Percentiles rank a stretch among this genome's conserved stretches.
phyloP scores from a whole-genome alignment of 1,284 basidiomycete genomes.

The Austroboletus niveus region DNA sequence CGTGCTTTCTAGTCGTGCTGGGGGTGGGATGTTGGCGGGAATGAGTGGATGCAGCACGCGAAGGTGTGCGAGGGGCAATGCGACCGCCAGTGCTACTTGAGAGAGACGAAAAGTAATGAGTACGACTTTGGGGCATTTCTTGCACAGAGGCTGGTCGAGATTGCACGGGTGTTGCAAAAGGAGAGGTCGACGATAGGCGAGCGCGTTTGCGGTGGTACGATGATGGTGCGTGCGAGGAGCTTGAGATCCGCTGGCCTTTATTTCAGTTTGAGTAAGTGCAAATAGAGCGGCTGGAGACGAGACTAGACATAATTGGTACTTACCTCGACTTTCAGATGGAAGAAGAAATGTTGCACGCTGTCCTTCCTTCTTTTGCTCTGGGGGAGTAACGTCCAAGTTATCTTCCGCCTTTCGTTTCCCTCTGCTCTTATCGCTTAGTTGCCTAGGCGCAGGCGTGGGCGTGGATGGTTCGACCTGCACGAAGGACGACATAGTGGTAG shows the following conservation, averaged over 20 bases:
- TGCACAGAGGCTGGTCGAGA: constrained; percentile 37
- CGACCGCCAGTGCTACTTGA: constrained; percentile 48
- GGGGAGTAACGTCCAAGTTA: constrained; percentile 45
- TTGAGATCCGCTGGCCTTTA: constrained; percentile 35
- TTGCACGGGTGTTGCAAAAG: constrained; percentile 30
- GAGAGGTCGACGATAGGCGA: constrained; percentile 51
- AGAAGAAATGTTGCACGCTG: constrained; percentile 39
- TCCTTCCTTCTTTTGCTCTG: constrained; percentile 42
- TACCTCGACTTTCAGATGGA: constrained; percentile 49
- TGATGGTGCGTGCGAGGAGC: constrained; percentile 55
- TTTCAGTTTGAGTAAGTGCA: constrained; percentile 23
- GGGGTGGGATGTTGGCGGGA: constrained; percentile 34
- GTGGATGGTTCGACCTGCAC: constrained; percentile 29
- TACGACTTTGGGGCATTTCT: constrained; percentile 27
- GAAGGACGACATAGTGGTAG: constrained; percentile 10
- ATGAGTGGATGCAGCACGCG: constrained; percentile 38
- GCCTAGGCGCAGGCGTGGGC: constrained; percentile 33
- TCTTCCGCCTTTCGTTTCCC: constrained; percentile 55
- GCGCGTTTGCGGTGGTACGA: constrained; percentile 69
- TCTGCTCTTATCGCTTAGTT: constrained; percentile 36
- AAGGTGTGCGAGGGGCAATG: constrained; percentile 36
- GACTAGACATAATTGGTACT: constrained; percentile 19
- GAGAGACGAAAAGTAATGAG: constrained; percentile 49
- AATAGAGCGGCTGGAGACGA: constrained; percentile 21
- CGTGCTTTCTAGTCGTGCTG: constrained; percentile 27